Conservation (phyloP, 2,329 filamentous ascomycete species). For the Aspergillus quadricinctus region DNA sequence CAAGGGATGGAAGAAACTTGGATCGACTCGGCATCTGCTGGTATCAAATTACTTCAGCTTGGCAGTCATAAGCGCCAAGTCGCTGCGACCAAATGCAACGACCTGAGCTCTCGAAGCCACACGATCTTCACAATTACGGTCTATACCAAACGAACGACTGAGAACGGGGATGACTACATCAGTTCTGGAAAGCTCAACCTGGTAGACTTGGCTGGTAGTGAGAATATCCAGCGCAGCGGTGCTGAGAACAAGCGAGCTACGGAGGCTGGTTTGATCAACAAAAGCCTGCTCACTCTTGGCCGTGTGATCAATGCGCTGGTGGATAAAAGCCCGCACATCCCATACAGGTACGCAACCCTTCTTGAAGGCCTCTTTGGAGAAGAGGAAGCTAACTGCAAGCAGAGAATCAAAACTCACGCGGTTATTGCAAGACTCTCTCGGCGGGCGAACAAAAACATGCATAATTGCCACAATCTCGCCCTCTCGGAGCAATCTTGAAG, state of each 20-base stretch:
- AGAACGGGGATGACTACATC: slow-evolving; percentile 84
- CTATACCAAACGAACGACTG: slow-evolving; percentile 74
- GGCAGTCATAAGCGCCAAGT: slow-evolving; percentile 94
- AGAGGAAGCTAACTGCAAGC: slow-evolving; percentile 33
- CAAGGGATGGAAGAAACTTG: slow-evolving; percentile 98
- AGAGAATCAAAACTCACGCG: slow-evolving; percentile 95
- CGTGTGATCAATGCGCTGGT: slow-evolving; percentile 97
- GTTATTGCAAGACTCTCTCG: slow-evolving; percentile 90
- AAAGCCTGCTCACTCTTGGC: slow-evolving; percentile 88
- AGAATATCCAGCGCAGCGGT: slow-evolving; percentile 95
- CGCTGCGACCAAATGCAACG: slow-evolving; percentile 99
- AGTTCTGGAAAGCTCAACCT: slow-evolving; percentile 92
- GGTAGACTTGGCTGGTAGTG: slow-evolving; percentile 92
- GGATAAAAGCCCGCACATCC: slow-evolving; percentile 84
- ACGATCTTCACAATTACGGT: slow-evolving; percentile 96
- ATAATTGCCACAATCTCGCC: slow-evolving; percentile 97
- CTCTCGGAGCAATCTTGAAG: slow-evolving; percentile 89
- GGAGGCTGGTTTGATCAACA: slow-evolving; percentile 96
- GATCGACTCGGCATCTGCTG: slow-evolving; percentile 77
- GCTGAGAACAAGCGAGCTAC: slow-evolving; percentile 97
- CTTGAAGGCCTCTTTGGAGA: not conserved
- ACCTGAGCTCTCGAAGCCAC: slow-evolving; percentile 92
- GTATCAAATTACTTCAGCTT: slow-evolving; percentile 81
- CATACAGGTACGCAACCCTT: slow-evolving; percentile 48
- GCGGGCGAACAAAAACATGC: slow-evolving; percentile 93